Base-by-base conservation (phyloP, 2,329 filamentous ascomycete genomes). In the Keithomyces neogunnii region DNA sequence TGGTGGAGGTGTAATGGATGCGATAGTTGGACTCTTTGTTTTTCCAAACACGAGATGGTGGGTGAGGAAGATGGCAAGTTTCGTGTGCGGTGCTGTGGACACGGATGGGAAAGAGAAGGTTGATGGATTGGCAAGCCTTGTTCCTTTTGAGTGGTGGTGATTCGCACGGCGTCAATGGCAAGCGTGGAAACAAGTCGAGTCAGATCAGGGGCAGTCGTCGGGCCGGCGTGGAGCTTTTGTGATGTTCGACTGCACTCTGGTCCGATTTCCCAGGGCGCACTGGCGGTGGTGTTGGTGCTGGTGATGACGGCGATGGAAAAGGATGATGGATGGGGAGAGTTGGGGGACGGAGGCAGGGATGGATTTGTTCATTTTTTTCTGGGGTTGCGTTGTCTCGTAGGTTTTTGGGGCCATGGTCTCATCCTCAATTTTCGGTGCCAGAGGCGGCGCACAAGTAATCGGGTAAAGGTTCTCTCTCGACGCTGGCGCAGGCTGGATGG, bases 391-490 rank as follows among this genome's bases (percentile, higher is more conserved):
- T 68, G 64, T 68, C 66, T 68, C 62, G 65, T 62, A 62, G 59
- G 60, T 58, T 66, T 66, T 64, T 65, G 62, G 63, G 63, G 64
- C 56, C 60, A 65, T 68, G 63, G 66, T 68, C 63, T 68, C 63
- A 68, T 69, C 66, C 65, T 66, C 63, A 57, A 64, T 66, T 68
- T 62, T 66, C 65, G 64, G 66, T 64, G 65, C 64, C 62, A 61
- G 62, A 64, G 66, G 66, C 66, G 64, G 66, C 66, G 63, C 66
- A 68, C 64, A 65, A 60, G 59, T 65, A 60, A 63, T 54, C 63
- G 63, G 63, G 60, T 61, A 61, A 63, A 64, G 62, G 57, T 65
- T 64, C 56, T 60, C 50, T 51, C 51, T 55, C 52, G 53, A 57
- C 53, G 56, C 52, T 51, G 53, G 53, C 55, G 53, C 53, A 54